Conservation (phyloP, 2,329 filamentous ascomycete genomes). For the Neurospora crassa region DNA sequence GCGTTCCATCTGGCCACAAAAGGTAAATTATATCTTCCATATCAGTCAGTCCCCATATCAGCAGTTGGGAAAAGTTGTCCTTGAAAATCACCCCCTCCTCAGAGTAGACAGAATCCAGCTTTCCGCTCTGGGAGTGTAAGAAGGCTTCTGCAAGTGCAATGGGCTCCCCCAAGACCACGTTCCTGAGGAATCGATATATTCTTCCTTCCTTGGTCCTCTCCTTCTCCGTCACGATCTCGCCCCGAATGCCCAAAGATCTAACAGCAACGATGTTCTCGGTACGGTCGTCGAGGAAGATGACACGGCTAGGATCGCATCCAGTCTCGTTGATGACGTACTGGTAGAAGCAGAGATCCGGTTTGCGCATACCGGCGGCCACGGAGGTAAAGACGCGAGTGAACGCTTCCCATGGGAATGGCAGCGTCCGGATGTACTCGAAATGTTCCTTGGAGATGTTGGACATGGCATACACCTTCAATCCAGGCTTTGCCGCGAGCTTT, state of each 20-base stretch:
- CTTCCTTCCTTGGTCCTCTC: neutral
- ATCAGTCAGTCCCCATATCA: constrained; percentile 2
- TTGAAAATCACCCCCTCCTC: neutral
- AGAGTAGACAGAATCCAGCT: neutral
- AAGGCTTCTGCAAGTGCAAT: neutral
- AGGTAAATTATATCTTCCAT: constrained; percentile 2
- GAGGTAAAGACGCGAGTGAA: constrained; percentile 2
- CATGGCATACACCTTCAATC: constrained; percentile 1
- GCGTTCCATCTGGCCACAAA: constrained; percentile 1
- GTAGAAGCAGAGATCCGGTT: constrained; percentile 4
- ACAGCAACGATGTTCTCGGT: constrained; percentile 4
- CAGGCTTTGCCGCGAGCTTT: neutral
- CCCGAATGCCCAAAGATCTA: neutral
- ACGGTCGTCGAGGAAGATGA: constrained; percentile 6
- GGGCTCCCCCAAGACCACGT: constrained; percentile 1
- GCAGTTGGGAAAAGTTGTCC: constrained; percentile 4
- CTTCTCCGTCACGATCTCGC: neutral
- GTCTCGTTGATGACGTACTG: constrained; percentile 2
- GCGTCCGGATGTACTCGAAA: neutral
- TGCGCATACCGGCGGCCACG: constrained; percentile 3
- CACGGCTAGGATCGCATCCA: constrained; percentile 1
- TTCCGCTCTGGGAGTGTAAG: neutral
- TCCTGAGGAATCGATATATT: neutral
- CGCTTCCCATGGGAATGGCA: constrained; percentile 1
- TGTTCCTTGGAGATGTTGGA: constrained; percentile 4